Evolutionary conservation across 2,329 filamentous ascomycete genomes (phyloP), one percentile per base, ranked within the genome.

Genomic region (Penicillium sp.): DNA sequence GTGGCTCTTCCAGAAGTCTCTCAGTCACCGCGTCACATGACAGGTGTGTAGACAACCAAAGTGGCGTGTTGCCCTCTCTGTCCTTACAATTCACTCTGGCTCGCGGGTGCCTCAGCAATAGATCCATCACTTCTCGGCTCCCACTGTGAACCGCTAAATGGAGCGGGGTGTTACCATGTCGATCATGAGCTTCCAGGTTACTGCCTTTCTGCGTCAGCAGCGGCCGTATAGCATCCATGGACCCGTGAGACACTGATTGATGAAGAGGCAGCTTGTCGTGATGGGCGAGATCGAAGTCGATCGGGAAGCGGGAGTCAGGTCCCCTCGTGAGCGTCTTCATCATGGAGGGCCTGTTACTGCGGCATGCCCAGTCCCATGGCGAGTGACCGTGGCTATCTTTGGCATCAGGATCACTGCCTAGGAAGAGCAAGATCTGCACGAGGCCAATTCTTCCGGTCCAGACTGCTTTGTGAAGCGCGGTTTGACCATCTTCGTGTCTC

Each of bases 11-110:
- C 31, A 59, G 41, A 13, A 59, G 39, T 39, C 49, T 48, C 19
- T 53, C 26, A 19, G 51, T 52, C 11, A 52, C 54, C 8, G 56
- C 48, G 22, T 59, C 14, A 24, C 5, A 48, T 19, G 37, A 52
- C 6, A 13, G 45, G 29, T 50, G 43, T 52, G 44, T 57, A 31
- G 54, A 50, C 10, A 52, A 13, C 51, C 48, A 59, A 9, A 59
- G 51, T 2, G 54, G 57, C 13, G 29, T 31, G 29, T 31, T 31
- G 1, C 29, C 29, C 5, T 1, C 19, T 4, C 1, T 1, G 4
- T 41, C 37, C 22, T 21, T 41, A 2, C 10, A 41, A 5, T 41
- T 41, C 19, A 41, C 19, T 2, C 3, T 2, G 26, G 4, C 2
- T 2, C 2, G 8, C 9, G 8, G 26, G 2, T 41, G 9, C 3